Evolutionary conservation across 1,284 basidiomycete species (phyloP).

Genomic region (Thecaphora frezii): DNA sequence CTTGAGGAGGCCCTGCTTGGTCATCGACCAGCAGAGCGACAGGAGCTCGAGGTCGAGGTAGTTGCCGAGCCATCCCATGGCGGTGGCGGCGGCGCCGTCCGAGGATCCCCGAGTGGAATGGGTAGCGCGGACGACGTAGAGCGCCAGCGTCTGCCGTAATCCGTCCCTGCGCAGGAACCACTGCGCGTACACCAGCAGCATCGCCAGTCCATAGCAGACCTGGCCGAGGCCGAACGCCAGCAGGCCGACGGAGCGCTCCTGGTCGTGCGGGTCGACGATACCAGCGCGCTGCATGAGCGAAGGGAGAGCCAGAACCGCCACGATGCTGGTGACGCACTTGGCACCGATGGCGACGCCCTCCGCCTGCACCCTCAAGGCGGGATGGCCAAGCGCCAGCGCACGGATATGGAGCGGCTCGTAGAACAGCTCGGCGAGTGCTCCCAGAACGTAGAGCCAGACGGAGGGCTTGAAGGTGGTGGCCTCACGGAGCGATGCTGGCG

Average conservation of each 20-base stretch:
- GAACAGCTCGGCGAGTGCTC: conserved; percentile 45
- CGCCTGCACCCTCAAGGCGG: conserved; percentile 42
- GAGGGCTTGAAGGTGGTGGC: conserved; percentile 29
- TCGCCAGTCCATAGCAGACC: conserved; percentile 35
- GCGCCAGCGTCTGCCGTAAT: conserved; percentile 74
- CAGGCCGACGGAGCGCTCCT: conserved; percentile 22
- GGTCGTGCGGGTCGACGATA: neutral
- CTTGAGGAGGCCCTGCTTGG: conserved; percentile 82
- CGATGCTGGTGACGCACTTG: conserved; percentile 40
- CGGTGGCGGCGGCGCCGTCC: neutral
- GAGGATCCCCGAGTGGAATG: neutral
- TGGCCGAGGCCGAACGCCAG: conserved; percentile 51
- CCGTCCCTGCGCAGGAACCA: conserved; percentile 65
- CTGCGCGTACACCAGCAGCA: conserved; percentile 16
- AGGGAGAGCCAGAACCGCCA: conserved; percentile 12
- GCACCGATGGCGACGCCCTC: conserved; percentile 44
- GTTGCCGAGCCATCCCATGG: conserved; percentile 2
- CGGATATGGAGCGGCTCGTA: conserved; percentile 51
- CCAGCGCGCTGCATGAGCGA: conserved; percentile 1
- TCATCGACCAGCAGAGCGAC: conserved; percentile 74
- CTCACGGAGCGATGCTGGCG: conserved; percentile 23
- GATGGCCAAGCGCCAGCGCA: conserved; percentile 32
- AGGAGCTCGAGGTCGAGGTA: conserved; percentile 15
- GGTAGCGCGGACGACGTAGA: conserved; percentile 59
- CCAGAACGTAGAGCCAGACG: conserved; percentile 43